phyloP scores from a whole-genome alignment of 2,329 filamentous ascomycete species.

The Tolypocladium endophyticum region DNA sequence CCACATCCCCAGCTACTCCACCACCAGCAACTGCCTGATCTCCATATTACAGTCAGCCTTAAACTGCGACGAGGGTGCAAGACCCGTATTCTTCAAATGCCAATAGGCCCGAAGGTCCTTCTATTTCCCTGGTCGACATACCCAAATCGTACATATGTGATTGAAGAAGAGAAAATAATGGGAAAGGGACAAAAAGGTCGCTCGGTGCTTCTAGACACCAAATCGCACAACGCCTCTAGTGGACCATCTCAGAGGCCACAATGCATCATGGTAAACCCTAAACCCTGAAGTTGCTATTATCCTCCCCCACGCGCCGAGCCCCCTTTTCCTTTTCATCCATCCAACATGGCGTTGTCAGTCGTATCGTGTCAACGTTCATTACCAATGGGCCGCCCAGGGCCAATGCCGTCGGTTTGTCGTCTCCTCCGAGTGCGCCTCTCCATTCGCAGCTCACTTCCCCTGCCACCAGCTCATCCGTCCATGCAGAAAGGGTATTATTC shows the following conservation, averaged over 20 bases:
- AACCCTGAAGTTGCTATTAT: not conserved
- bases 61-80: too few relatives aligned
- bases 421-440: not conserved
- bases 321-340: not conserved
- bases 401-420: not conserved
- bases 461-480: not conserved
- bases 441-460: not conserved
- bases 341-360: not conserved
- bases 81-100: not conserved
- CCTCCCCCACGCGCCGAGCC: not conserved
- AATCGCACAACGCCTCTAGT: conserved; percentile 8
- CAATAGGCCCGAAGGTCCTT: not conserved
- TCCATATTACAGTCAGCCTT: not conserved
- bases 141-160: conserved; percentile 5
- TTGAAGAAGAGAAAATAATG: not conserved
- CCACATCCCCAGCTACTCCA: not conserved
- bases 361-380: not conserved
- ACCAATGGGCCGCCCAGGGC: not conserved
- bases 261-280: conserved; percentile 1
- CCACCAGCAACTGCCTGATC: not conserved
- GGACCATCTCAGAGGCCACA: conserved; percentile 4
- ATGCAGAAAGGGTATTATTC: not conserved
- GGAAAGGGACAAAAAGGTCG: not conserved
- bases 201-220: conserved; percentile 2
- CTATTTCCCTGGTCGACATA: not conserved